Percentiles rank a stretch among this genome's conserved stretches.
These are phyloP conservation scores for Lentinula detonsa DNA, from an alignment of 768 basidiomycete species.

Conservation along the genomic window DNA sequence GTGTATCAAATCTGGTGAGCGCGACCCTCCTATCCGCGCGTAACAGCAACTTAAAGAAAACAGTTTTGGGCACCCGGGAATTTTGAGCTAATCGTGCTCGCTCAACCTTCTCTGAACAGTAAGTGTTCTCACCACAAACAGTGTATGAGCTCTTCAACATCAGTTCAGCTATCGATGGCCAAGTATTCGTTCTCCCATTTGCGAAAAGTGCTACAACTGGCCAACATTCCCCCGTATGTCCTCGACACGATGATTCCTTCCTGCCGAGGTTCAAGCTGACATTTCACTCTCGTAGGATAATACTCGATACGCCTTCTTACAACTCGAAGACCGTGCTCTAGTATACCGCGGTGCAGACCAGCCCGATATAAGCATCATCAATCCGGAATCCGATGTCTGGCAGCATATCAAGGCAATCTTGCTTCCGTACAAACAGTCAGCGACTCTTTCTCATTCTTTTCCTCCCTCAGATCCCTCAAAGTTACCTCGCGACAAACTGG, in stretches of 20 bases:
- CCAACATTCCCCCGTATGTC: slow-evolving; percentile 82
- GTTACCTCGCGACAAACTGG: slow-evolving; percentile 89
- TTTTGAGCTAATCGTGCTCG: slow-evolving; percentile 78
- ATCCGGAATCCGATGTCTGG: slow-evolving; percentile 97
- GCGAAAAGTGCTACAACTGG: slow-evolving; percentile 92
- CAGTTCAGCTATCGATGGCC: slow-evolving; percentile 48
- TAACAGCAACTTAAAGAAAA: slow-evolving; percentile 5
- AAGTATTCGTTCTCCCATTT: slow-evolving; percentile 84
- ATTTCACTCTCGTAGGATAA: slow-evolving; percentile 61
- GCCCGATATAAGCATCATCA: slow-evolving; percentile 97
- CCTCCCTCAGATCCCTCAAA: slow-evolving; percentile 67
- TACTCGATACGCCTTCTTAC: slow-evolving; percentile 90
- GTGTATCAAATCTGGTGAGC: slow-evolving; percentile 67
- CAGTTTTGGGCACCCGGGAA: slow-evolving; percentile 96
- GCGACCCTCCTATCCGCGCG: not conserved
- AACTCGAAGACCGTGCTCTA: slow-evolving; percentile 90
- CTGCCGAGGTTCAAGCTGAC: not conserved
- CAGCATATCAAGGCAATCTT: slow-evolving; percentile 80
- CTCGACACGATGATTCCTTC: not conserved
- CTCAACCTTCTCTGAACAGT: slow-evolving; percentile 50
- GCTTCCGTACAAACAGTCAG: not conserved
- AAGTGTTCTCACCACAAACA: slow-evolving; percentile 11
- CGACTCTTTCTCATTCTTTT: not conserved
- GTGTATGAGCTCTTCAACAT: not conserved
- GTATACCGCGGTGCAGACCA: slow-evolving; percentile 96